Percentiles rank a stretch among this genome's conserved stretches.
phyloP scores from a whole-genome alignment of 1,139 yeast genomes.

The Kurtzmaniella quercitrusa region DNA sequence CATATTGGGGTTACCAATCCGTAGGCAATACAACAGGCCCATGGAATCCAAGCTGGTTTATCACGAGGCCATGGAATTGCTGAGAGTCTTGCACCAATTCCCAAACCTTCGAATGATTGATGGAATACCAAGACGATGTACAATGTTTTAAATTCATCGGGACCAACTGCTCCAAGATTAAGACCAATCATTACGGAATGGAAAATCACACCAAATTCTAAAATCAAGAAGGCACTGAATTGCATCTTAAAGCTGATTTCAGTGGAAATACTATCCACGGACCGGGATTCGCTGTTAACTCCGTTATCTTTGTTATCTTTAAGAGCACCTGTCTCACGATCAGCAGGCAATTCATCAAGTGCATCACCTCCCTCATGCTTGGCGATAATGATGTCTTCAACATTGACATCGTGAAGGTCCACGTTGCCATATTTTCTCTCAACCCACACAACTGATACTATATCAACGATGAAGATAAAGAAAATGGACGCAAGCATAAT shows the following conservation, averaged over 20 bases:
- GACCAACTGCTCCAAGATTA: neutral
- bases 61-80: neutral
- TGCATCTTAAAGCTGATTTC: slow-evolving; percentile 6
- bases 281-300: slow-evolving; percentile 1
- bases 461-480: slow-evolving; percentile 7
- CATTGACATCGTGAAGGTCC: slow-evolving; percentile 4
- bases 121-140: neutral
- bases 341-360: neutral
- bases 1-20: neutral
- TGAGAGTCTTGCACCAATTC: slow-evolving; percentile 1
- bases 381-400: slow-evolving; percentile 5
- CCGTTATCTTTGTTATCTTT: slow-evolving; percentile 1
- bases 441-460: slow-evolving; percentile 5
- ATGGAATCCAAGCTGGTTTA: neutral
- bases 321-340: neutral
- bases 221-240: slow-evolving; percentile 5
- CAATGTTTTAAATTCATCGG: neutral
- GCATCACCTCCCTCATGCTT: neutral
- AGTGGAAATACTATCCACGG: slow-evolving; percentile 8
- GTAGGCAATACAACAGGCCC: neutral
- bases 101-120: neutral
- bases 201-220: neutral
- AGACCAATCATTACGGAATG: slow-evolving; percentile 1
- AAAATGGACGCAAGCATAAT: slow-evolving; percentile 8
- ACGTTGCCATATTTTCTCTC: slow-evolving; percentile 4